Evolutionary conservation across 2,329 filamentous ascomycete genomes (phyloP).

Genomic region (Cladosporium oxysporum): DNA sequence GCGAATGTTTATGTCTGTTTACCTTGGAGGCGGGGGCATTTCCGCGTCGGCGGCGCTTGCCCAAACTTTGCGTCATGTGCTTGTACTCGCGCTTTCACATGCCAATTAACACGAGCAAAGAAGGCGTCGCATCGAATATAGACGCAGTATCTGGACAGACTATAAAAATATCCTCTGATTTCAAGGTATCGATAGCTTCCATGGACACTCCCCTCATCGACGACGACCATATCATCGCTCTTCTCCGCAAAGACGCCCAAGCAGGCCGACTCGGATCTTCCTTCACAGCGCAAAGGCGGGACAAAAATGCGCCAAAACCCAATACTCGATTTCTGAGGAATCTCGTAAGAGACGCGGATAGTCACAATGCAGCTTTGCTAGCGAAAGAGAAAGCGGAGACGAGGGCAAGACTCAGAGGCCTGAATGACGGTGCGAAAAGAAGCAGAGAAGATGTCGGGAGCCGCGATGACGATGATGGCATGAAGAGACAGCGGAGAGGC

Average conservation of each 20-base stretch:
- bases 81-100: slow-evolving; percentile 7
- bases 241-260: slow-evolving; percentile 79
- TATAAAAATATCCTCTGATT: background rate
- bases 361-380: slow-evolving; percentile 82
- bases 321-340: slow-evolving; percentile 88
- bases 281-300: slow-evolving; percentile 22
- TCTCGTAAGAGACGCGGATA: slow-evolving; percentile 84
- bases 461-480: background rate
- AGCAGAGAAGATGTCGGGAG: slow-evolving; percentile 25
- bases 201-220: slow-evolving; percentile 16
- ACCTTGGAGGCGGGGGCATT: background rate
- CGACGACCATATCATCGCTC: slow-evolving; percentile 76
- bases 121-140: background rate
- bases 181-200: background rate
- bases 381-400: slow-evolving; percentile 84
- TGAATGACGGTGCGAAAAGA: slow-evolving; percentile 40
- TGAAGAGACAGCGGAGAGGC: slow-evolving; percentile 10
- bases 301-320: slow-evolving; percentile 67
- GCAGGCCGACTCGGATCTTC: slow-evolving; percentile 45
- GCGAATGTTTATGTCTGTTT: background rate
- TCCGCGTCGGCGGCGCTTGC: slow-evolving; percentile 3
- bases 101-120: background rate
- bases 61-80: slow-evolving; percentile 11
- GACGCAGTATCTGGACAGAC: background rate
- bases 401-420: slow-evolving; percentile 64